Conservation (phyloP, 352 stramenopile genomes). For the Phytophthora aleatoria region DNA sequence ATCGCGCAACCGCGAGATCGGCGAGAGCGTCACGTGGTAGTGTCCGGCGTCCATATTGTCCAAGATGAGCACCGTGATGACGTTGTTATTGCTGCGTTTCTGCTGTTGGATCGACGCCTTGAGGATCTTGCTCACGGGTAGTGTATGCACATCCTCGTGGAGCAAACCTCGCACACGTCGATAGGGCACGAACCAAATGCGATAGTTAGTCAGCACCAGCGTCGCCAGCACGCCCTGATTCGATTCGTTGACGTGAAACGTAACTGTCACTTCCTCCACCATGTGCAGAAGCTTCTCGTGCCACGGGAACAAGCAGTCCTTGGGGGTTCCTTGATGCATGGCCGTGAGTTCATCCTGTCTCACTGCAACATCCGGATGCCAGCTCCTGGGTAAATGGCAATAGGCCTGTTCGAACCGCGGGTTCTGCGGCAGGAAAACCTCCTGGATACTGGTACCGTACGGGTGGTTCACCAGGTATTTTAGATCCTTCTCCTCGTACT, state of each 20-base stretch:
- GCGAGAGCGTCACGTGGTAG: conserved; percentile 85
- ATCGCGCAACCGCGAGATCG: conserved; percentile 71
- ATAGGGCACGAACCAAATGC: conserved; percentile 87
- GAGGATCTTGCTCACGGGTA: conserved; percentile 78
- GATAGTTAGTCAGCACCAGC: conserved; percentile 83
- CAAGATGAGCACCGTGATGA: conserved; percentile 72
- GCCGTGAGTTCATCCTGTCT: conserved; percentile 69
- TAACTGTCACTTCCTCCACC: conserved; percentile 87
- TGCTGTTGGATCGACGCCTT: conserved; percentile 80
- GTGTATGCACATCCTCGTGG: conserved; percentile 86
- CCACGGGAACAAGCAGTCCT: conserved; percentile 82
- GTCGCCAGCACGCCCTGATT: conserved; percentile 86
- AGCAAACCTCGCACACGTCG: conserved; percentile 69
- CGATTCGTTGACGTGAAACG: conserved; percentile 88
- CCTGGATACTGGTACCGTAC: conserved; percentile 76
- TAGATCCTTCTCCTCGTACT: conserved; percentile 75
- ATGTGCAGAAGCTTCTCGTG: conserved; percentile 86
- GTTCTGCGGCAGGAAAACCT: conserved; percentile 84
- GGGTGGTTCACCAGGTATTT: conserved; percentile 68
- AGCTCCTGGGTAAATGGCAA: conserved; percentile 77
- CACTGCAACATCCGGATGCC: conserved; percentile 74
- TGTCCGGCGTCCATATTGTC: conserved; percentile 89
- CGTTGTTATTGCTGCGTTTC: conserved; percentile 84
- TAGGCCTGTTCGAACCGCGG: conserved; percentile 78
- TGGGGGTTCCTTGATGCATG: conserved; percentile 65